Percentiles rank a stretch among this genome's conserved stretches.
These are phyloP conservation scores for Elasticomyces elasticus DNA, from an alignment of 495 filamentous ascomycete species.

Conservation along the genomic window DNA sequence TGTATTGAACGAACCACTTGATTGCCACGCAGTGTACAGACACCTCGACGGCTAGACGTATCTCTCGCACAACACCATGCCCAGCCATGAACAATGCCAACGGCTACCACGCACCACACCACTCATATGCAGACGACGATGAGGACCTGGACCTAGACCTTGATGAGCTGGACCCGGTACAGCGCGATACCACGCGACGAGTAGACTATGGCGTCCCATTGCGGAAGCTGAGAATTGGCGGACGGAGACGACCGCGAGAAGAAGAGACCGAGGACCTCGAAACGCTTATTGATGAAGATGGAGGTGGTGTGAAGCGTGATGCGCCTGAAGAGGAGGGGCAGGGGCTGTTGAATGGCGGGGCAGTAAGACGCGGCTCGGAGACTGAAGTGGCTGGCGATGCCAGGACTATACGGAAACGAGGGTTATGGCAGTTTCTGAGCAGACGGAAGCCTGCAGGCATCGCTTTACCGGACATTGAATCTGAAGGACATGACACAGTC, in stretches of 20 bases:
- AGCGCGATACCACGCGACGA: conserved; percentile 16
- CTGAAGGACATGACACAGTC: too few relatives aligned
- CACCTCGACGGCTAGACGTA: neutral
- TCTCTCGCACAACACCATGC: neutral
- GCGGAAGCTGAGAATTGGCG: conserved; percentile 30
- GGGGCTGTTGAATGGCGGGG: neutral
- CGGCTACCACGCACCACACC: conserved; percentile 24
- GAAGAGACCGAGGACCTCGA: conserved; percentile 16
- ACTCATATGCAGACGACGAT: conserved; percentile 16
- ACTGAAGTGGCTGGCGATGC: neutral
- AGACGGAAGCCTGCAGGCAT: neutral
- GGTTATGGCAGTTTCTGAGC: conserved; percentile 10
- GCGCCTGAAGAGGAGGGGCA: neutral
- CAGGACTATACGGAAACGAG: neutral
- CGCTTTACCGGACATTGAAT: neutral
- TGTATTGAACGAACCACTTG: too few relatives aligned
- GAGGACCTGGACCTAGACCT: conserved; percentile 32
- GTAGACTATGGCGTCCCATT: conserved; percentile 31
- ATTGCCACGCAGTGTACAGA: neutral
- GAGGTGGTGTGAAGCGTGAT: conserved; percentile 20
- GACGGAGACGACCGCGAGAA: conserved; percentile 16
- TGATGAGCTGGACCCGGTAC: conserved; percentile 32
- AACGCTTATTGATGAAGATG: conserved; percentile 29
- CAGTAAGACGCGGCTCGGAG: neutral
- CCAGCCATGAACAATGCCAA: conserved; percentile 25